phyloP scores from a whole-genome alignment of 2,329 filamentous ascomycete species.

The Pezicula carpinea region DNA sequence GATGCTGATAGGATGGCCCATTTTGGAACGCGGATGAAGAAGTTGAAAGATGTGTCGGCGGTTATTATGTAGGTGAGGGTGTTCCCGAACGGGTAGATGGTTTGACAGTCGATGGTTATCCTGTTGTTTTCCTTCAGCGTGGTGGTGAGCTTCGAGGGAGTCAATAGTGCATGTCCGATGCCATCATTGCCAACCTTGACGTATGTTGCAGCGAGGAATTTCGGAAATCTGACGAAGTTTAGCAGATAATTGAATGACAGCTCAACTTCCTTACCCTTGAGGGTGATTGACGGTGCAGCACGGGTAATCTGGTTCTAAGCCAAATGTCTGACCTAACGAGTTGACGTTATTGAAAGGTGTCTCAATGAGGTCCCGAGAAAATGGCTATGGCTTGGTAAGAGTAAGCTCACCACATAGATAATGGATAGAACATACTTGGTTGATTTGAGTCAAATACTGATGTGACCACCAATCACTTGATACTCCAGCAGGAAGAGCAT shows the following conservation, averaged over 20 bases:
- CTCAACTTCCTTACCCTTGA: constrained; percentile 32
- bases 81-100: constrained; percentile 37
- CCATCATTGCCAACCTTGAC: constrained; percentile 34
- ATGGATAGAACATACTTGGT: constrained; percentile 42
- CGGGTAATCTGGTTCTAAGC: constrained; percentile 42
- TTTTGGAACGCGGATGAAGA: constrained; percentile 20
- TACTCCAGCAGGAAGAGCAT: constrained; percentile 47
- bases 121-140: constrained; percentile 21
- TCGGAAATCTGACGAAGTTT: constrained; percentile 37
- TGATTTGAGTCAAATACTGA: constrained; percentile 50
- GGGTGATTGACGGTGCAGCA: constrained; percentile 57
- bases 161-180: constrained; percentile 42
- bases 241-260: too few species aligned
- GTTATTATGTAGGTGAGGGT: constrained; percentile 22
- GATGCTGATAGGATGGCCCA: constrained; percentile 11
- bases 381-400: not conserved
- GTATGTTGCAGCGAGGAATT: constrained; percentile 43
- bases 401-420: constrained; percentile 21
- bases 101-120: constrained; percentile 38
- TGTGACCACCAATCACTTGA: constrained; percentile 50
- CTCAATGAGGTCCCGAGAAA: constrained; percentile 4
- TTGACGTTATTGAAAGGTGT: constrained; percentile 6
- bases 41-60: constrained; percentile 20
- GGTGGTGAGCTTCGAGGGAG: constrained; percentile 36
- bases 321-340: constrained; percentile 28